Conservation (phyloP, 1,284 basidiomycete genomes). For the Puccinia novopanici region DNA sequence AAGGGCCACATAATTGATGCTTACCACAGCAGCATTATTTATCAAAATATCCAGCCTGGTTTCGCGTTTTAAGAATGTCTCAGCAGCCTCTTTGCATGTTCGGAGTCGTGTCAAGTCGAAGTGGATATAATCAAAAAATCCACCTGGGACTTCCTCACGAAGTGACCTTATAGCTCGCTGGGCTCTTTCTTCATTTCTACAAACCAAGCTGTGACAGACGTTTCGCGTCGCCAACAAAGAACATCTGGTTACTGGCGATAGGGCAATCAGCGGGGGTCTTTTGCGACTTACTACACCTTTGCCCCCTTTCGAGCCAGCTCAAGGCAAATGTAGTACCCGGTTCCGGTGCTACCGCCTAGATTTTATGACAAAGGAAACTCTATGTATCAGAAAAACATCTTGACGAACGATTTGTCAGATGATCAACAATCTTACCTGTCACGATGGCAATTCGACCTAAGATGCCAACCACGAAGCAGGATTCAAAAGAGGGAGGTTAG, state of each 20-base stretch:
- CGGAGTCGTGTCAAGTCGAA: conserved; percentile 58
- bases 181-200: conserved; percentile 26
- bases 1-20: conserved; percentile 4
- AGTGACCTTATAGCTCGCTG: conserved; percentile 29
- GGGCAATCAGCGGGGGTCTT: not conserved
- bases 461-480: not conserved
- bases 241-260: not conserved
- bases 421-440: conserved; percentile 26
- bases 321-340: conserved; percentile 32
- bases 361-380: no score
- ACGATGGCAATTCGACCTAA: conserved; percentile 41
- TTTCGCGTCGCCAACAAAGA: not conserved
- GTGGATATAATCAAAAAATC: conserved; percentile 56
- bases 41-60: conserved; percentile 58
- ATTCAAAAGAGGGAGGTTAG: not conserved
- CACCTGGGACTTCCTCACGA: conserved; percentile 49
- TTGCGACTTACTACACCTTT: conserved; percentile 38
- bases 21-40: conserved; percentile 56
- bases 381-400: not conserved
- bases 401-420: not conserved
- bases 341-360: conserved; percentile 32
- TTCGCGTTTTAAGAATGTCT: conserved; percentile 54
- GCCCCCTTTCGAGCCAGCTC: conserved; percentile 39
- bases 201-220: conserved; percentile 20
- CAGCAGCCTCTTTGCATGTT: conserved; percentile 55